These are phyloP conservation scores for Lentinula boryana DNA, from an alignment of 768 basidiomycete genomes.

Conservation along the genomic window DNA sequence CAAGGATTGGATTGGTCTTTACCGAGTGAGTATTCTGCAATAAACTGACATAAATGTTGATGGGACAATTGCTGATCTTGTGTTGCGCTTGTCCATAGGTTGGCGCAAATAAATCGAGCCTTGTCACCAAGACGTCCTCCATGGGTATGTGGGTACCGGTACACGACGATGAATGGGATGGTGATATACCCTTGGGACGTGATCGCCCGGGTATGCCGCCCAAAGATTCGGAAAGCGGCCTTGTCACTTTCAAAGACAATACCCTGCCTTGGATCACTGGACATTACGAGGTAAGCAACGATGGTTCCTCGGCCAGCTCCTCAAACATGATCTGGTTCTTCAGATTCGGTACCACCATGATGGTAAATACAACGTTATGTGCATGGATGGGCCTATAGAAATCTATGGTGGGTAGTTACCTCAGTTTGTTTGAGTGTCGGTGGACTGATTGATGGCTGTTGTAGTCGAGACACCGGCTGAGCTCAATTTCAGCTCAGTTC, in stretches of 20 bases:
- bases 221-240: slow-evolving; percentile 49
- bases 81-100: slow-evolving; percentile 36
- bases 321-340: neutral
- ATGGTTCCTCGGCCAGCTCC: neutral
- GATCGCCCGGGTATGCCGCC: slow-evolving; percentile 22
- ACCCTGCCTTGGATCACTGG: slow-evolving; percentile 85
- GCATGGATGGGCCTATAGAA: slow-evolving; percentile 77
- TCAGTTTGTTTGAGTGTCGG: neutral
- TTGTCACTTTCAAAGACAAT: slow-evolving; percentile 69
- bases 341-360: slow-evolving; percentile 92
- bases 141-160: slow-evolving; percentile 93
- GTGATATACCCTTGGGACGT: slow-evolving; percentile 61
- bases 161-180: slow-evolving; percentile 90
- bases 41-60: neutral
- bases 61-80: neutral
- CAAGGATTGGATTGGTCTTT: slow-evolving; percentile 95
- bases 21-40: slow-evolving; percentile 44
- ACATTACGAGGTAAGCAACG: slow-evolving; percentile 65
- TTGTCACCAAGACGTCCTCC: slow-evolving; percentile 81
- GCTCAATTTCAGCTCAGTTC: slow-evolving; percentile 61
- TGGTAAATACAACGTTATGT: slow-evolving; percentile 96
- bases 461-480: slow-evolving; percentile 65
- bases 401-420: slow-evolving; percentile 65
- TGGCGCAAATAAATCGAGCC: slow-evolving; percentile 78
- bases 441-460: slow-evolving; percentile 11